These are phyloP conservation scores for Cephaloascus albidus DNA, from an alignment of 805 yeast genomes.

Conservation along the genomic window DNA sequence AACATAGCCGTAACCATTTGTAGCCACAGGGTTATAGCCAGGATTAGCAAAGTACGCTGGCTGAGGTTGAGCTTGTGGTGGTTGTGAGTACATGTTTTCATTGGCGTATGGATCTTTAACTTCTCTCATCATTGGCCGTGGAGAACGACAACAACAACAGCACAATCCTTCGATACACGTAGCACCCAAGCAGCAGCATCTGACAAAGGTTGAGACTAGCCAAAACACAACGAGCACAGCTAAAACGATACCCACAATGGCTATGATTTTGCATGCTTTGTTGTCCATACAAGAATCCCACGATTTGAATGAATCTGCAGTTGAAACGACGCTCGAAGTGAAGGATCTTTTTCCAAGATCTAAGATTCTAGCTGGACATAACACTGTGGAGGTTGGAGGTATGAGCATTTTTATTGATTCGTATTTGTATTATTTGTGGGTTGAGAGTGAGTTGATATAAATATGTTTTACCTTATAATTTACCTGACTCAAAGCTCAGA, in stretches of 20 bases:
- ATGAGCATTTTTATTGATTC: too few relatives aligned
- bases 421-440: too few relatives aligned
- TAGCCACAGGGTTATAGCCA: not conserved
- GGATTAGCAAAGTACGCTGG: not conserved
- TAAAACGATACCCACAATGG: slow-evolving; percentile 60
- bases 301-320: slow-evolving; percentile 39
- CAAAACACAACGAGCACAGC: slow-evolving; percentile 47
- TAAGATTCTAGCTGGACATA: not conserved
- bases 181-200: slow-evolving; percentile 52
- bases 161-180: slow-evolving; percentile 31
- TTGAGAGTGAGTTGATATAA: too few relatives aligned
- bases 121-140: slow-evolving; percentile 5
- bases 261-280: slow-evolving; percentile 64
- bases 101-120: slow-evolving; percentile 15
- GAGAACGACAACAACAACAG: slow-evolving; percentile 37
- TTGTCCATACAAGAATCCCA: slow-evolving; percentile 83
- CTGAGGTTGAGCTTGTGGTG: slow-evolving; percentile 6
- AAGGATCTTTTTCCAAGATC: not conserved
- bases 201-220: slow-evolving; percentile 43
- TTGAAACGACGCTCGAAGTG: slow-evolving; percentile 13
- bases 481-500: too few relatives aligned
- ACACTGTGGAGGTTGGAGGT: not conserved
- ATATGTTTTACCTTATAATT: too few relatives aligned
- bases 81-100: slow-evolving; percentile 22
- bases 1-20: not conserved